A percentile compares a stretch with the other conserved stretches of the same genome.
Conservation (phyloP, 768 basidiomycete genomes). For the Leucocoprinus birnbaumii region DNA sequence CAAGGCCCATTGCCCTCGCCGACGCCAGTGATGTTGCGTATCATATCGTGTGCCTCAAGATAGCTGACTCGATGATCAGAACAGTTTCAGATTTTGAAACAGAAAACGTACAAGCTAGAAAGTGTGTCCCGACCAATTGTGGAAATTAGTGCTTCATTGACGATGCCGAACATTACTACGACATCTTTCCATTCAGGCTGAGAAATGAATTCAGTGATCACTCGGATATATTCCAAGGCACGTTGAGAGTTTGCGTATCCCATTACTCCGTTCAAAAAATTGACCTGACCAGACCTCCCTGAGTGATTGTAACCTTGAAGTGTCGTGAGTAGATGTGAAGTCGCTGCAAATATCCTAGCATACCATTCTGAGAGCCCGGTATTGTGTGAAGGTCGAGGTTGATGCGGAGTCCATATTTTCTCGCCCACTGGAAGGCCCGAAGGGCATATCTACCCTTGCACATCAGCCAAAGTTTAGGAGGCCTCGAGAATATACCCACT, state of each 20-base stretch:
- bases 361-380: constrained; percentile 77
- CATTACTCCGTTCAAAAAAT: constrained; percentile 76
- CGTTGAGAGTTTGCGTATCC: constrained; percentile 86
- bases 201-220: constrained; percentile 79
- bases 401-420: constrained; percentile 83
- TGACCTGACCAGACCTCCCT: constrained; percentile 57
- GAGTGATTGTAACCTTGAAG: constrained; percentile 53
- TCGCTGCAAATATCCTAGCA: background rate
- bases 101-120: constrained; percentile 58
- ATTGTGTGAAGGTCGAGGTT: constrained; percentile 77
- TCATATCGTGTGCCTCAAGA: constrained; percentile 55
- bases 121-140: constrained; percentile 57
- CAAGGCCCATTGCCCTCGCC: constrained; percentile 67
- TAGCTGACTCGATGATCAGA: constrained; percentile 36
- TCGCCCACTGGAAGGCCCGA: constrained; percentile 71
- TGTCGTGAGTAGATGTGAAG: background rate
- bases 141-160: constrained; percentile 56
- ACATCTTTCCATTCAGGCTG: constrained; percentile 72
- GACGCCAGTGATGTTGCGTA: constrained; percentile 69
- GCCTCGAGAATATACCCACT: constrained; percentile 34
- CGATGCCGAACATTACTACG: constrained; percentile 58
- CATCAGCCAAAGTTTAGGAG: background rate
- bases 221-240: constrained; percentile 74
- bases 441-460: constrained; percentile 59
- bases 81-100: constrained; percentile 21